Percentiles rank a stretch among this genome's conserved stretches.
phyloP scores from a whole-genome alignment of 129 eudicot species.

The Flaveria ramosissima region DNA sequence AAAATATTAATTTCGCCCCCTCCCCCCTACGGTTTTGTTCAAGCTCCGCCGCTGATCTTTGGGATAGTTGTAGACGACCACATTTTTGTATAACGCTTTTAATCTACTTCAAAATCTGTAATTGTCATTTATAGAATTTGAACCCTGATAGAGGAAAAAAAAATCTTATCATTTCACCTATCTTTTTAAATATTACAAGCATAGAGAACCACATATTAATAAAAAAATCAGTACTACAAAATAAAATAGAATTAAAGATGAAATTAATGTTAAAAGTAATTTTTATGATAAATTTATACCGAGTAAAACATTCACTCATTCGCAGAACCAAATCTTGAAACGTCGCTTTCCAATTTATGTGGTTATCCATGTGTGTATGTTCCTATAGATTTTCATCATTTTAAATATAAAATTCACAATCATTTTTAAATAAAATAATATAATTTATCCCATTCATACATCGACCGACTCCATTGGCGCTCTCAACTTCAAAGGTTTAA shows the following conservation, averaged over 20 bases:
- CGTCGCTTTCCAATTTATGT: slow-evolving; percentile 8
- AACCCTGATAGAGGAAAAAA: too few relatives aligned
- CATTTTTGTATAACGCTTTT: too few relatives aligned
- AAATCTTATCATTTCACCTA: too few relatives aligned
- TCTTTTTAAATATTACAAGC: too few relatives aligned
- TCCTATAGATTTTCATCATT: not conserved
- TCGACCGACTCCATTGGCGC: not conserved
- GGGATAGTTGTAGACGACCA: too few relatives aligned
- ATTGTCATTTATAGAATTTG: too few relatives aligned
- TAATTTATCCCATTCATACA: not conserved
- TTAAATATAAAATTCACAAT: too few relatives aligned
- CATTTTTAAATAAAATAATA: not conserved
- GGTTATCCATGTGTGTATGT: not conserved
- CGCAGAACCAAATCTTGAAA: not conserved
- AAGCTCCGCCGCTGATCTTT: too few relatives aligned
- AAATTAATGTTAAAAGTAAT: not conserved
- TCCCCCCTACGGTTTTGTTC: too few relatives aligned
- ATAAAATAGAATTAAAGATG: not conserved
- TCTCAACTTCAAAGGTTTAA: not conserved
- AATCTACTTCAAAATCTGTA: too few relatives aligned
- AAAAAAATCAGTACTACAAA: not conserved
- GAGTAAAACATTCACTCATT: not conserved
- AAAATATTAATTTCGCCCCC: too few relatives aligned
- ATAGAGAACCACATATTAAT: not conserved
- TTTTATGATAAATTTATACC: not conserved